Evolutionary conservation across 495 filamentous ascomycete species (phyloP), one percentile per base, ranked within the genome.

Genomic region (Penicillium chermesinum): DNA sequence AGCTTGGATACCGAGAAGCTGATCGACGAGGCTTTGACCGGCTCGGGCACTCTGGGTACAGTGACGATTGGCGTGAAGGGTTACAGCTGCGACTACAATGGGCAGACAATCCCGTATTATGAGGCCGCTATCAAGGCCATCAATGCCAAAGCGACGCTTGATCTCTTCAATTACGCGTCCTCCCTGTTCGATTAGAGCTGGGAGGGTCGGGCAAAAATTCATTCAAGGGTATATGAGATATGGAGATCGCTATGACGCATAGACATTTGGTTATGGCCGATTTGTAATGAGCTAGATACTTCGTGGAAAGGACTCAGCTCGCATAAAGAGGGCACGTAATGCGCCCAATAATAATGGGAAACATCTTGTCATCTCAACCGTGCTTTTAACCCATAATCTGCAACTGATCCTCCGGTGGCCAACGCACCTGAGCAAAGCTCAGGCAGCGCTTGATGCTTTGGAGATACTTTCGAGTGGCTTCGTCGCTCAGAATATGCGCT

Each of bases 361-460:
- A n/a, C n/a, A n/a, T n/a, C 20, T 20, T 42, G 13, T 5, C 15
- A 16, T 9, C 38, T n/a, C 12, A 14, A n/a, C n/a, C n/a, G n/a
- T n/a, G n/a, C n/a, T n/a, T 38, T 46, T 74, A 96, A n/a, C 93
- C 94, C 93, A 98, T 98, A 52, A 98, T 67, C 75, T 98, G 93
- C 63, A 87, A 72, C 45, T 87, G 75, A 74, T 98, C 91, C 61
- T 93, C 85, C 9, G 93, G 94, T 38, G 89, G 88, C 93, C 93
- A 98, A 55, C 93, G 80, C 16, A 90, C 88, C 73, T 98, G 93
- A 20, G 93, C 91, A 75, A 96, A 98, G 52, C 88, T 96, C 56
- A 98, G 66, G 63, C 91, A 97, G 42, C 93, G 76, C 75, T 98
- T 98, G 63, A 98, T 97, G 58, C 93, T 96, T 72, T 98, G 93